Evolutionary conservation across 2,329 filamentous ascomycete species (phyloP).

Genomic region (Lasiodiplodia gonubiensis): DNA sequence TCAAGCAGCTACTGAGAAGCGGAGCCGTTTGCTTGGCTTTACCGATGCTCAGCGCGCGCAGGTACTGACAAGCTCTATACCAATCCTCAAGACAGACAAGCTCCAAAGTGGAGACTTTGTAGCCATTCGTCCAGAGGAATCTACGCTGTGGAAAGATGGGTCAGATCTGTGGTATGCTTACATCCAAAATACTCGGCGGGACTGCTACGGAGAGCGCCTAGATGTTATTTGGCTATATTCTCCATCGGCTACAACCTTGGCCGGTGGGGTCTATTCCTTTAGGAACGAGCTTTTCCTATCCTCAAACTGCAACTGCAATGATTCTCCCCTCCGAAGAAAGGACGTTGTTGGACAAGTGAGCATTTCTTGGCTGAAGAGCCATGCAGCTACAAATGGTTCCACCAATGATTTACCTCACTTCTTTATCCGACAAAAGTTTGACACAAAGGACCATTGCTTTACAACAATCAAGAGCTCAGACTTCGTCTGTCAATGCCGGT

Average conservation of each 20-base stretch:
- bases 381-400: constrained; percentile 45
- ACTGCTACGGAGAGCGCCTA: constrained; percentile 38
- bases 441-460: constrained; percentile 66
- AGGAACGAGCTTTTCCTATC: constrained; percentile 77
- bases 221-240: constrained; percentile 75
- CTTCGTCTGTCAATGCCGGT: constrained; percentile 31
- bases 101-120: constrained; percentile 55
- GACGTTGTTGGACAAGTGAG: constrained; percentile 64
- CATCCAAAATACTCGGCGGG: constrained; percentile 62
- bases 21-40: neutral
- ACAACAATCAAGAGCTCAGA: constrained; percentile 62
- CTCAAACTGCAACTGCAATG: constrained; percentile 73
- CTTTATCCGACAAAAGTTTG: constrained; percentile 75
- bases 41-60: neutral
- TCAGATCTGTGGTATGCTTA: constrained; percentile 71
- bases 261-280: constrained; percentile 70
- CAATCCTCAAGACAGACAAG: neutral
- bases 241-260: constrained; percentile 73
- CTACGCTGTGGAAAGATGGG: constrained; percentile 63
- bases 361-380: constrained; percentile 63
- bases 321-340: constrained; percentile 57
- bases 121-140: constrained; percentile 52
- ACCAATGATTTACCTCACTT: constrained; percentile 36
- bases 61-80: neutral
- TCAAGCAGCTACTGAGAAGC: neutral